A percentile compares a stretch with the other conserved stretches of the same genome.
Evolutionary conservation across 2,329 filamentous ascomycete species (phyloP).

Genomic region (Dactylellina cionopaga): DNA sequence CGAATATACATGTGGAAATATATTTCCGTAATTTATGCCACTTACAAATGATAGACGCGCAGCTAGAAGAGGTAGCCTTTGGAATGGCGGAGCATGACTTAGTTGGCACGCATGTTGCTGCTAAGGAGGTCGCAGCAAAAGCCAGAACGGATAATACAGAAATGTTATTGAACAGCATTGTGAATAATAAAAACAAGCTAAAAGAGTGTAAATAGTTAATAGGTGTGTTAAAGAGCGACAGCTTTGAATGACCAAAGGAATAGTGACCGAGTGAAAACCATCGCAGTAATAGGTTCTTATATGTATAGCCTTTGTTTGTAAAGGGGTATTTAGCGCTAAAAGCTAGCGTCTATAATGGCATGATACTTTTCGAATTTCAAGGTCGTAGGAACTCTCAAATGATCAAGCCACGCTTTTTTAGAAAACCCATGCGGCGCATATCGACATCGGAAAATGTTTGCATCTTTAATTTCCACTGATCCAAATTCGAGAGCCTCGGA

Average conservation of each 20-base stretch:
- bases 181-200: constrained; percentile 9
- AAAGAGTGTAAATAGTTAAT: neutral
- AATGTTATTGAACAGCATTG: constrained; percentile 34
- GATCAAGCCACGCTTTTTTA: constrained; percentile 5
- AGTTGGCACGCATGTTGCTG: constrained; percentile 7
- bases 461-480: neutral
- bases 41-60: constrained; percentile 31
- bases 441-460: neutral
- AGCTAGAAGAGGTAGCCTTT: constrained; percentile 12
- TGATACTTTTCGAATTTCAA: too few relatives aligned
- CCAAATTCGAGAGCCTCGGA: too few relatives aligned
- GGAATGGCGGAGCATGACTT: constrained; percentile 23
- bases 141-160: constrained; percentile 22
- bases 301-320: too few relatives aligned
- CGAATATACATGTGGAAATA: too few relatives aligned
- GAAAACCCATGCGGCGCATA: neutral
- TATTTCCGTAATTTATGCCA: neutral
- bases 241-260: constrained; percentile 1
- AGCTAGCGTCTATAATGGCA: too few relatives aligned
- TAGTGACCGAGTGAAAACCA: neutral
- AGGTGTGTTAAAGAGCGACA: constrained; percentile 29
- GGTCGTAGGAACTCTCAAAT: too few relatives aligned
- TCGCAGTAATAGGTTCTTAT: too few relatives aligned
- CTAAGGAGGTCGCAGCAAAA: constrained; percentile 26
- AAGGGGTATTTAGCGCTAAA: too few relatives aligned